Conservation (phyloP, 1,284 basidiomycete species). For the Ganoderma multipileum region DNA sequence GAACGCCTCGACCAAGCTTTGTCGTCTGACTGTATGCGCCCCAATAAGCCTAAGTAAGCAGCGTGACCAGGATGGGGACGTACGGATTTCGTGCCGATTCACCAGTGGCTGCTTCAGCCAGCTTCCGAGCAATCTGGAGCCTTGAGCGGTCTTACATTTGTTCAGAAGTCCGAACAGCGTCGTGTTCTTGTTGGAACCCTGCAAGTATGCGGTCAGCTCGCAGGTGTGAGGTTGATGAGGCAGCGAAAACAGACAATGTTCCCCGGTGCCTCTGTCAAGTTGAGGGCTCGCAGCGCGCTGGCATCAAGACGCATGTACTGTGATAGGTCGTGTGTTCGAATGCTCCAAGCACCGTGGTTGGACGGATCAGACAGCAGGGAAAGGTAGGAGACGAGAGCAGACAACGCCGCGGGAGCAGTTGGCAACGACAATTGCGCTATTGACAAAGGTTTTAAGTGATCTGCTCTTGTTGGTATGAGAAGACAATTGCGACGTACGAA, state of each 20-base stretch:
- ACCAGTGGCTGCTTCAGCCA: conserved; percentile 98
- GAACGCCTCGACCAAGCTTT: conserved; percentile 89
- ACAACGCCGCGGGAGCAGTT: conserved; percentile 79
- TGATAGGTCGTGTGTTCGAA: conserved; percentile 89
- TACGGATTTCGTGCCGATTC: conserved; percentile 92
- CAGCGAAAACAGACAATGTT: conserved; percentile 32
- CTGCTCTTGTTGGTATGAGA: not conserved
- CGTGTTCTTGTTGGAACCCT: conserved; percentile 78
- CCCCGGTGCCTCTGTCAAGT: conserved; percentile 71
- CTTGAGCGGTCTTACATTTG: conserved; percentile 96
- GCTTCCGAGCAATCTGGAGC: conserved; percentile 86
- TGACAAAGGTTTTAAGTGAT: not conserved
- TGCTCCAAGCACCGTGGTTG: conserved; percentile 84
- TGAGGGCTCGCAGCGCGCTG: conserved; percentile 91
- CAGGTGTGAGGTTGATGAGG: not conserved
- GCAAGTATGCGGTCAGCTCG: conserved; percentile 2
- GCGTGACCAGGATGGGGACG: conserved; percentile 41
- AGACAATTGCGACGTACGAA: conserved; percentile 52
- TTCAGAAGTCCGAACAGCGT: conserved; percentile 92
- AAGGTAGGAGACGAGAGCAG: conserved; percentile 87
- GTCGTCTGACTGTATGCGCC: conserved; percentile 69
- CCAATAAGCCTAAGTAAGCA: not conserved
- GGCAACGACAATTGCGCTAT: conserved; percentile 82
- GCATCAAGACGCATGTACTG: conserved; percentile 98
- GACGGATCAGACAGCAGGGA: conserved; percentile 82